These are phyloP conservation scores for Lophiostoma macrostomum DNA, from an alignment of 495 filamentous ascomycete species.

Conservation along the genomic window DNA sequence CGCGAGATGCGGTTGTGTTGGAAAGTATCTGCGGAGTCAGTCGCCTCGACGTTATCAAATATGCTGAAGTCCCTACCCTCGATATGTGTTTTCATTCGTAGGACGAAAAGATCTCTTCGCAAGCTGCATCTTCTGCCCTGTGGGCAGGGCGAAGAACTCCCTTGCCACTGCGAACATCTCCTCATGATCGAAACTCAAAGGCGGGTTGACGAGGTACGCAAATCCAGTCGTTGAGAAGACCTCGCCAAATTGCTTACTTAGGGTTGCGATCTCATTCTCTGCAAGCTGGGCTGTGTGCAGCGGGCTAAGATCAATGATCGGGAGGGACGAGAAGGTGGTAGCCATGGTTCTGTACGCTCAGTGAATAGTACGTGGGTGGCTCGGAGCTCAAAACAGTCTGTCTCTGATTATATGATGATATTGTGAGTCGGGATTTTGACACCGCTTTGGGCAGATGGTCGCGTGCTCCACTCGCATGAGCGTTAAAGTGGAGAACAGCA, in stretches of 20 bases:
- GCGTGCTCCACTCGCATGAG: slow-evolving; percentile 1
- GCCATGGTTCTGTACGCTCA: too few relatives aligned
- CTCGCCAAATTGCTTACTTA: slow-evolving; percentile 41
- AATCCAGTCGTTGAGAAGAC: slow-evolving; percentile 49
- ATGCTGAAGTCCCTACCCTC: slow-evolving; percentile 33
- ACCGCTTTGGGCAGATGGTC: slow-evolving; percentile 4
- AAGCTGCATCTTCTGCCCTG: slow-evolving; percentile 43
- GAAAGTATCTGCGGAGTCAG: slow-evolving; percentile 47
- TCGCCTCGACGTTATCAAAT: too few relatives aligned
- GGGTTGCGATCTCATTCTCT: slow-evolving; percentile 18
- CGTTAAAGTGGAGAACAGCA: too few relatives aligned
- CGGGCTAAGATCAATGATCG: slow-evolving; percentile 44
- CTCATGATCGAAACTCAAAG: slow-evolving; percentile 43
- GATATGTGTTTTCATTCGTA: slow-evolving; percentile 46
- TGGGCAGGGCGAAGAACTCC: slow-evolving; percentile 43
- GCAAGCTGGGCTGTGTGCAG: slow-evolving; percentile 30
- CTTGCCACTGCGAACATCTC: slow-evolving; percentile 44
- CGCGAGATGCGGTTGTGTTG: slow-evolving; percentile 38
- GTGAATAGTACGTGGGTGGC: too few relatives aligned
- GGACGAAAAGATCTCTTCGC: slow-evolving; percentile 45
- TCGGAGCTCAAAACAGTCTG: too few relatives aligned
- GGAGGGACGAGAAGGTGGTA: slow-evolving; percentile 44
- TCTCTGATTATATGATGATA: too few relatives aligned
- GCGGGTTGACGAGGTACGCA: slow-evolving; percentile 46
- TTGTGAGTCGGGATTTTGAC: not conserved